Conservation (phyloP, 2,329 filamentous ascomycete species). For the Cadophora gregata region DNA sequence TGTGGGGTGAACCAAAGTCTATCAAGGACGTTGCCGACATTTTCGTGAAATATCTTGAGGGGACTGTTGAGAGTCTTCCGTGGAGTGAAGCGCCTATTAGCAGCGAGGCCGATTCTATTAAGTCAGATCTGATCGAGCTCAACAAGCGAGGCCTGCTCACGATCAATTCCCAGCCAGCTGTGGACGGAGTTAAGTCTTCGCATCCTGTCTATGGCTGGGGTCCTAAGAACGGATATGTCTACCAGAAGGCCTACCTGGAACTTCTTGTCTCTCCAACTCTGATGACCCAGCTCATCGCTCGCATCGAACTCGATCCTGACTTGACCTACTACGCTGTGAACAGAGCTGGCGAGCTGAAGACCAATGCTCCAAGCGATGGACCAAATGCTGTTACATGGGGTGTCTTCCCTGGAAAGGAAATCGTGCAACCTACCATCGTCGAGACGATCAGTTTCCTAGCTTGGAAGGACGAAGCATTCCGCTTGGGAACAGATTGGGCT, state of each 20-base stretch:
- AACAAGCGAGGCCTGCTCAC: slow-evolving; percentile 89
- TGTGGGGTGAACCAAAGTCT: slow-evolving; percentile 87
- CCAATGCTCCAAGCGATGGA: slow-evolving; percentile 83
- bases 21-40: slow-evolving; percentile 81
- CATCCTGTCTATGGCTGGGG: slow-evolving; percentile 93
- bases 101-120: slow-evolving; percentile 80
- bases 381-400: slow-evolving; percentile 99
- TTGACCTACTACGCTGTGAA: slow-evolving; percentile 95
- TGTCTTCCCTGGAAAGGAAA: slow-evolving; percentile 98
- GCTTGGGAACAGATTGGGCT: slow-evolving; percentile 91
- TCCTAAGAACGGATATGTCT: slow-evolving; percentile 92
- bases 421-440: slow-evolving; percentile 99
- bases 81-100: slow-evolving; percentile 94
- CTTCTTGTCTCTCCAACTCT: slow-evolving; percentile 83
- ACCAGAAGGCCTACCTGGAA: slow-evolving; percentile 97
- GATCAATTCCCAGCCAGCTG: slow-evolving; percentile 96
- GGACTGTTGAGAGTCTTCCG: slow-evolving; percentile 80
- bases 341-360: slow-evolving; percentile 79
- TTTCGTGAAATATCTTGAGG: slow-evolving; percentile 85
- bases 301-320: slow-evolving; percentile 79
- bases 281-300: slow-evolving; percentile 75
- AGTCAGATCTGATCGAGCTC: slow-evolving; percentile 75
- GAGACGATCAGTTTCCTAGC: slow-evolving; percentile 97
- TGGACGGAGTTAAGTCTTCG: slow-evolving; percentile 87
- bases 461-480: slow-evolving; percentile 98